Evolutionary conservation across 1,284 basidiomycete genomes (phyloP).

Genomic region (Trichosporon sp.): DNA sequence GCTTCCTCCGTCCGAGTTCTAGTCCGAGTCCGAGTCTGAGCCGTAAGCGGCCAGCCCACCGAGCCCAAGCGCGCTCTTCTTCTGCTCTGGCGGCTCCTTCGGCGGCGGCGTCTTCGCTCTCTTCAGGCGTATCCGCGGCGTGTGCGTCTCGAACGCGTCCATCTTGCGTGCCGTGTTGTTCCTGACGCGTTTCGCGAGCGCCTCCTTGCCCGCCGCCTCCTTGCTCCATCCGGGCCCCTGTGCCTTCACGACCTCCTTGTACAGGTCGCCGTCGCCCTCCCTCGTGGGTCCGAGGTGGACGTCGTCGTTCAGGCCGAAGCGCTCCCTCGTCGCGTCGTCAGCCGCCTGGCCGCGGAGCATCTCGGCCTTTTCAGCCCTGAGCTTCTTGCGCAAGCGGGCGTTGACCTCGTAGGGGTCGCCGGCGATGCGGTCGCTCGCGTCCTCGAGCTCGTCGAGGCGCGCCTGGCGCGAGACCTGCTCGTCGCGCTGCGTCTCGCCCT

Average conservation of each 20-base stretch:
- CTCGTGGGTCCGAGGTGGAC: slow-evolving; percentile 28
- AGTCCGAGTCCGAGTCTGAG: neutral
- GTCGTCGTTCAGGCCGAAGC: slow-evolving; percentile 65
- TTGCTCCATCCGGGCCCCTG: neutral
- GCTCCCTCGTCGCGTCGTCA: slow-evolving; percentile 59
- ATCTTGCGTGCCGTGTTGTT: slow-evolving; percentile 13
- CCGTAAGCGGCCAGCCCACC: neutral
- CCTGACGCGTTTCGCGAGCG: slow-evolving; percentile 7
- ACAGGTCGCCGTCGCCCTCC: slow-evolving; percentile 27
- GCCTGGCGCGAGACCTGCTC: slow-evolving; percentile 65
- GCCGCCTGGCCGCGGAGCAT: slow-evolving; percentile 60
- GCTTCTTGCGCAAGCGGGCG: slow-evolving; percentile 65
- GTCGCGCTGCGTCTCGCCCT: slow-evolving; percentile 71
- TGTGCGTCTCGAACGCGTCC: slow-evolving; percentile 10
- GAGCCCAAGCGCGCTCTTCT: neutral
- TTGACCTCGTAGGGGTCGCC: slow-evolving; percentile 81
- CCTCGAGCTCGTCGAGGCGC: slow-evolving; percentile 71
- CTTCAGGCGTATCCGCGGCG: neutral
- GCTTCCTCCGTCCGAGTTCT: neutral
- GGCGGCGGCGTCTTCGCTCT: neutral
- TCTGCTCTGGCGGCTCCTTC: neutral
- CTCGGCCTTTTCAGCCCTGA: slow-evolving; percentile 78
- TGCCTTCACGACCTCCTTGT: neutral
- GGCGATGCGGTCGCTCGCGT: slow-evolving; percentile 66
- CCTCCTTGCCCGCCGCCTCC: neutral